Evolutionary conservation across 306 rosid species (phyloP), one percentile per base, ranked within the genome.

Genomic region (Sphenostylis stenocarpa): DNA sequence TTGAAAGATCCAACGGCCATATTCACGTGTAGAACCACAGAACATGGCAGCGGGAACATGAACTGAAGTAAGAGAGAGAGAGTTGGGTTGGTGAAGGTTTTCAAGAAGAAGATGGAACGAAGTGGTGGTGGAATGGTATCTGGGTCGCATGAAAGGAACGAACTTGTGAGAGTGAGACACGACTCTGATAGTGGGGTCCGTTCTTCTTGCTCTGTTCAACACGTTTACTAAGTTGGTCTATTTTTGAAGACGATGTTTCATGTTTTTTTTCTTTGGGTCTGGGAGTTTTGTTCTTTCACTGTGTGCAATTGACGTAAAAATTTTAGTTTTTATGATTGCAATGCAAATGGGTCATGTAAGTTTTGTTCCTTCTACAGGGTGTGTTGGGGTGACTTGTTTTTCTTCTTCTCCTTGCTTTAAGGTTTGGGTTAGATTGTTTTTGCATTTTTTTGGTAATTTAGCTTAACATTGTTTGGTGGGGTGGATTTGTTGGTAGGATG

Each of bases 141-240:
- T 67, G 97, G 98, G 71, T 92, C 97, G 29, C 74, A 86, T 81
- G 93, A 91, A 70, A 83, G 93, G 77, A 94, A 87, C 69, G 96
- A 94, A 86, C 90, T 92, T 79, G 94, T 89, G 71, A 88, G 89
- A 87, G 92, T 88, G 80, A 90, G 91, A n/a, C 86, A 85, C 66
- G 92, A 84, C 89, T 92, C 93, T 17, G 96, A 89, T 49, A 72
- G 79, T 84, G 91, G 87, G 90, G 99, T 95, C 80, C 51, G 88
- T 87, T 81, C 3, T 81, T 52, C 60, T 16, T 20, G 55, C 47
- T 17, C 17, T 29, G 43, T 60, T 29, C 39, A 3, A 36, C 47
- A 66, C 51, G 4, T 70, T 28, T 82, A 39, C 26, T 66, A 77
- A 28, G 7, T 23, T 0, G 70, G 12, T 33, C 21, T 67, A 60